Percentiles rank a stretch among this genome's conserved stretches.
Evolutionary conservation across 305 asterid genomes (phyloP).

Genomic region (Fraxinus xanthoxyloides): DNA sequence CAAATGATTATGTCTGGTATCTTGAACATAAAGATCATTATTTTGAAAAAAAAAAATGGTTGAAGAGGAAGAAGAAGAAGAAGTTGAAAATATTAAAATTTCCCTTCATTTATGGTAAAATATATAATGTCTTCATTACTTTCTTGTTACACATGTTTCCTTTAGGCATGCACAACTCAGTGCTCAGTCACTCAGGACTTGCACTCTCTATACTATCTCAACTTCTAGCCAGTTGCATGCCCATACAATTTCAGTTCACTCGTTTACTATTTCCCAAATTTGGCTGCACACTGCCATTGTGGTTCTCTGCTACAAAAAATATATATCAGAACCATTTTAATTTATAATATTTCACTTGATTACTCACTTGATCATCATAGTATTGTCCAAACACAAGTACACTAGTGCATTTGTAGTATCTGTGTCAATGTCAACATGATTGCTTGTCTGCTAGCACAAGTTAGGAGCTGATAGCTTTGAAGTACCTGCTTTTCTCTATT

Average conservation of each 20-base stretch:
- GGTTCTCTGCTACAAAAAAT: neutral
- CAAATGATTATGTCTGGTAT: neutral
- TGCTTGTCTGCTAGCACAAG: slow-evolving; percentile 8
- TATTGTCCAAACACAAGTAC: neutral
- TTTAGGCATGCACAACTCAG: slow-evolving; percentile 11
- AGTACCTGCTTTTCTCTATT: neutral
- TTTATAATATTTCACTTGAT: neutral
- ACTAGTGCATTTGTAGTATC: neutral
- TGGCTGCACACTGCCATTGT: neutral
- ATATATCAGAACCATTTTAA: neutral
- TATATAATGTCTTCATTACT: neutral
- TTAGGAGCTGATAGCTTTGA: slow-evolving; percentile 18
- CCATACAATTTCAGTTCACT: neutral
- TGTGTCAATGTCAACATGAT: slow-evolving; percentile 2
- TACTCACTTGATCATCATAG: neutral
- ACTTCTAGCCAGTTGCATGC: neutral
- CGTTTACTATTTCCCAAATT: neutral
- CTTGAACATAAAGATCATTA: neutral
- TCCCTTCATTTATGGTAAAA: neutral
- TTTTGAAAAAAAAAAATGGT: neutral
- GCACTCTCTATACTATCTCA: slow-evolving; percentile 1
- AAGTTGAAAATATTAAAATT: neutral
- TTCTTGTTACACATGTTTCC: neutral
- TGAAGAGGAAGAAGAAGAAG: slow-evolving; percentile 8
- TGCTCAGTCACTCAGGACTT: neutral